Percentiles rank a stretch among this genome's conserved stretches.
Evolutionary conservation across 441 rosid genomes (phyloP).

Genomic region (Rhodomyrtus psidioides): DNA sequence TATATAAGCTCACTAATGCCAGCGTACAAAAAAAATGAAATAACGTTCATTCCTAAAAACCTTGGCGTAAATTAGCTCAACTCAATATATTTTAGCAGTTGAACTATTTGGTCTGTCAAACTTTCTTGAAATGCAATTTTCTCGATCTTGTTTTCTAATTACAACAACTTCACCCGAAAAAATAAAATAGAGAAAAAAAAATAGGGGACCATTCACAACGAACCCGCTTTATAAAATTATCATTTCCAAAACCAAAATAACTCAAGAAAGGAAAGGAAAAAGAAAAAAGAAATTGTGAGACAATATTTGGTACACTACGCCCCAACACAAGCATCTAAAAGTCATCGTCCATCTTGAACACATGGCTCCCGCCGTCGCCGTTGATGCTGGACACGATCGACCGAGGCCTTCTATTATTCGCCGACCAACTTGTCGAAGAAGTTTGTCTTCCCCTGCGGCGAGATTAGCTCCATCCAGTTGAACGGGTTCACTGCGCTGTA

Average conservation of each 20-base stretch:
- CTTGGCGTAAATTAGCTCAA: neutral
- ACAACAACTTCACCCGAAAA: neutral
- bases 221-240: neutral
- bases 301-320: neutral
- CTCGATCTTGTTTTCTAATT: neutral
- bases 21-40: too few relatives aligned
- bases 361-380: conserved; percentile 32
- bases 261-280: fast-evolving
- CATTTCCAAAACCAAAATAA: neutral
- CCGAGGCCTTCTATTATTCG: conserved; percentile 58
- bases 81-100: neutral
- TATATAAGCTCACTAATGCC: too few relatives aligned
- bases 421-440: conserved; percentile 66
- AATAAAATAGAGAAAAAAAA: neutral
- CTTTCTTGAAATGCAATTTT: neutral
- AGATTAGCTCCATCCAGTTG: conserved; percentile 73
- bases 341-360: conserved; percentile 53
- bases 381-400: conserved; percentile 52
- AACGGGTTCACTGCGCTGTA: conserved; percentile 45
- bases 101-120: neutral
- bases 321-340: conserved; percentile 12
- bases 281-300: neutral
- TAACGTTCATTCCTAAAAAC: neutral
- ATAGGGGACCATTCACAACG: neutral
- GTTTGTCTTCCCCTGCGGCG: conserved; percentile 60